Evolutionary conservation across 73 alveolate genomes (phyloP).

Genomic region (Breviolum minutum): DNA sequence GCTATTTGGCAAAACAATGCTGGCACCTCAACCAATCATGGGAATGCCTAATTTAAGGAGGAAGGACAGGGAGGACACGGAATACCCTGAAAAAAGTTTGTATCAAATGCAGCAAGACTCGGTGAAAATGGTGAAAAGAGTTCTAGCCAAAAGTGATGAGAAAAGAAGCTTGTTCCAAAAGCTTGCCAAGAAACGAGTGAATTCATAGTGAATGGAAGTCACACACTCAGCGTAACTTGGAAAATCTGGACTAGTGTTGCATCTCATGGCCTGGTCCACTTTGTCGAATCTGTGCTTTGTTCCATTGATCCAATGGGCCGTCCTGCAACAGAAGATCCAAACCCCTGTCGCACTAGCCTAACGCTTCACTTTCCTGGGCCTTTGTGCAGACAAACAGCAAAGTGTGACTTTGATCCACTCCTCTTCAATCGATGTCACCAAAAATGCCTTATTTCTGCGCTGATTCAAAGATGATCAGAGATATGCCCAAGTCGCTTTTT

Average conservation of each 20-base stretch:
- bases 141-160: too few relatives aligned
- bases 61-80: too few relatives aligned
- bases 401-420: not conserved
- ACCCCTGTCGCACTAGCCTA: not conserved
- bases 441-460: not conserved
- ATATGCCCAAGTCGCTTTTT: too few relatives aligned
- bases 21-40: slow-evolving; percentile 36
- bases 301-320: slow-evolving; percentile 66
- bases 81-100: too few relatives aligned
- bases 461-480: too few relatives aligned
- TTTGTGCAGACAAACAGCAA: not conserved
- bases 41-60: not conserved
- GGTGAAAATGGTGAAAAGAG: too few relatives aligned
- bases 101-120: too few relatives aligned
- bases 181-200: too few relatives aligned
- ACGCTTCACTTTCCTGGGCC: not conserved
- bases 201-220: too few relatives aligned
- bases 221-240: too few relatives aligned
- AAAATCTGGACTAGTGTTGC: not conserved
- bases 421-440: slow-evolving; percentile 68
- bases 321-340: not conserved
- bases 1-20: slow-evolving; percentile 64
- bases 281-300: slow-evolving; percentile 65
- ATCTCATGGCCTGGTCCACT: slow-evolving; percentile 15
- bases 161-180: too few relatives aligned